Percentiles rank a stretch among this genome's conserved stretches.
phyloP scores from a whole-genome alignment of 108 stramenopile species.

The Conticribra guillardii region DNA sequence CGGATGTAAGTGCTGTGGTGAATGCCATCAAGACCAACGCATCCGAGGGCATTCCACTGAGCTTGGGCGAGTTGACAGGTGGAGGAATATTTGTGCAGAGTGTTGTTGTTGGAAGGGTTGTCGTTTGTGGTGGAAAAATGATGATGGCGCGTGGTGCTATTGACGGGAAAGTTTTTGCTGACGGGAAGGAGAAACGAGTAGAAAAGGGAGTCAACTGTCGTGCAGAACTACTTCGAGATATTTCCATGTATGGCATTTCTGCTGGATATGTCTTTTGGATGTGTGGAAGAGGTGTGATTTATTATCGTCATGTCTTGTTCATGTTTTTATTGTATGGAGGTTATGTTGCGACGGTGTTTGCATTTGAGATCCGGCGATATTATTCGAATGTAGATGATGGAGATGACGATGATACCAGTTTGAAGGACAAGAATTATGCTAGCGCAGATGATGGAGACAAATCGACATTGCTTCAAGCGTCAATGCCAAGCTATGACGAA shows the following conservation, averaged over 20 bases:
- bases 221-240: constrained; percentile 49
- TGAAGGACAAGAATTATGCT: not conserved
- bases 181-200: not conserved
- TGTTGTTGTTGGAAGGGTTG: constrained; percentile 60
- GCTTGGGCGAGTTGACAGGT: constrained; percentile 73
- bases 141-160: constrained; percentile 59
- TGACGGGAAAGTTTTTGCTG: constrained; percentile 38
- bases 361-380: constrained; percentile 35
- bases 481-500: constrained; percentile 20
- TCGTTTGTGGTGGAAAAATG: constrained; percentile 25
- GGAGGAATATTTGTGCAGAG: constrained; percentile 68
- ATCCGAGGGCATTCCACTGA: constrained; percentile 46
- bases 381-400: constrained; percentile 10
- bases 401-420: constrained; percentile 10
- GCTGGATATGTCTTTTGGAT: constrained; percentile 29
- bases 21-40: constrained; percentile 40
- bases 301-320: constrained; percentile 10
- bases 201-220: constrained; percentile 25
- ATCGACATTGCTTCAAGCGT: too few relatives aligned
- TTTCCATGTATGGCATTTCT: constrained; percentile 30
- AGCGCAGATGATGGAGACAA: too few relatives aligned
- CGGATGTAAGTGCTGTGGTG: constrained; percentile 66
- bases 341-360: constrained; percentile 41
- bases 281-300: constrained; percentile 19
- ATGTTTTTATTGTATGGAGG: constrained; percentile 36